Base-by-base conservation (phyloP, 495 filamentous ascomycete genomes). In the Neurospora sublineolata region DNA sequence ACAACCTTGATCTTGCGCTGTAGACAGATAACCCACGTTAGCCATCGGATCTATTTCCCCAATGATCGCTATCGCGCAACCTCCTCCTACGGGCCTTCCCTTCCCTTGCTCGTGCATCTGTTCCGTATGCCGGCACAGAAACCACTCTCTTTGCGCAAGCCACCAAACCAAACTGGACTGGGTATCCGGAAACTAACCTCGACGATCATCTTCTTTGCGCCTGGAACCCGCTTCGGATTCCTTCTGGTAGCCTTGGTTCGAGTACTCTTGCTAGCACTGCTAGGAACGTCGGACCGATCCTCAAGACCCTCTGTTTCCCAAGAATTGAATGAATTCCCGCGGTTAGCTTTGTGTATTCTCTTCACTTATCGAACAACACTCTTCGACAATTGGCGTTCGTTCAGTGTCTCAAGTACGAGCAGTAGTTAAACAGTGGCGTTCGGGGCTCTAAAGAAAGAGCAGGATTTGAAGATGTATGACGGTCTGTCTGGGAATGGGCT, bases 1-100 rank as follows among this genome's bases (percentile, higher is more conserved):
- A 97, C 86, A 81, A 99, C 87, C 86, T 94, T 94, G 80, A 99
- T 86, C 72, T 86, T 92, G 72, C 95, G 89, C 84, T 97, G 72
- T 71, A 75, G 41, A 44, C 44, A 23, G 27, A 37, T 27, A 46
- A 37, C 16, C 23, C 38, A 41, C 20, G 68, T 75, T 52, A 77
- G 72, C 71, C 67, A 67, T 9, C 46, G 6, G 7, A 9, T 4
- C 42, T 38, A 30, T 23, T 33, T 30, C 52, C 52, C 23, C 10
- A 67, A 67, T 12, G 14, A 36, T 20, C 7, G 16, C 38, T 16
- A 60, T 33, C 52, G 3, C 52, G 52, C 27, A 60, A 33, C 11
- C 37, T 67, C 52, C 38, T 23, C 44, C 27, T 68, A 16, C 0
- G 18, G 18, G 16, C 39, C 42, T n/a, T 37, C 12, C n/a, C 4